These are phyloP conservation scores for Marvania coccoides DNA, from an alignment of 139 green algal genomes.

Conservation along the genomic window DNA sequence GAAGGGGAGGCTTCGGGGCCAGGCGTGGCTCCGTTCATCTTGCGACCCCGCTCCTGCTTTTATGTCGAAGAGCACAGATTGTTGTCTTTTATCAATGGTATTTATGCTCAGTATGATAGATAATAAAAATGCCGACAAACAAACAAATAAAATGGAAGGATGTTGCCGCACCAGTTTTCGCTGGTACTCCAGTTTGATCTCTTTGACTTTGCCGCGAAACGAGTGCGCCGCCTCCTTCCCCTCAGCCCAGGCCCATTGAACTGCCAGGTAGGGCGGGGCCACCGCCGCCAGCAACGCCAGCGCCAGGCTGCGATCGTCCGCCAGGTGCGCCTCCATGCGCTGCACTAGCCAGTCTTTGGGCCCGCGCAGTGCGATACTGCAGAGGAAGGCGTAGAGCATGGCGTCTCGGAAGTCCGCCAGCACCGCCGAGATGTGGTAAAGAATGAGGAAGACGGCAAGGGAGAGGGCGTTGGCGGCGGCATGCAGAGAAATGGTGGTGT, in stretches of 20 bases:
- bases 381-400: slow-evolving; percentile 49
- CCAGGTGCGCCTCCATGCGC: slow-evolving; percentile 11
- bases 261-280: slow-evolving; percentile 4
- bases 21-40: too few species aligned
- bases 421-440: slow-evolving; percentile 41
- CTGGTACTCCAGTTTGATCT: not conserved
- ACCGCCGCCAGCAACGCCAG: slow-evolving; percentile 8
- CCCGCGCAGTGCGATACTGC: slow-evolving; percentile 40
- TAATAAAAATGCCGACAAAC: too few species aligned
- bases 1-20: too few species aligned
- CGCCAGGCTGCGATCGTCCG: not conserved
- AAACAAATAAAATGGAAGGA: too few species aligned
- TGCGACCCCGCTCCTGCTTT: too few species aligned
- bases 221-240: not conserved
- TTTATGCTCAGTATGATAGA: too few species aligned
- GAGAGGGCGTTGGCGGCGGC: slow-evolving; percentile 36
- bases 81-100: too few species aligned
- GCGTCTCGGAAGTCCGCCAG: slow-evolving; percentile 37
- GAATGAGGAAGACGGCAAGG: slow-evolving; percentile 20
- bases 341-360: slow-evolving; percentile 40
- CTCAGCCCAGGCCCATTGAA: not conserved
- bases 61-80: too few species aligned
- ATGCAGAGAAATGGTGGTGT: slow-evolving; percentile 24
- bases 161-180: not conserved
- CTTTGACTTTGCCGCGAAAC: not conserved